phyloP scores from a whole-genome alignment of 805 yeast genomes.

The Cyberlindnera mrakii region DNA sequence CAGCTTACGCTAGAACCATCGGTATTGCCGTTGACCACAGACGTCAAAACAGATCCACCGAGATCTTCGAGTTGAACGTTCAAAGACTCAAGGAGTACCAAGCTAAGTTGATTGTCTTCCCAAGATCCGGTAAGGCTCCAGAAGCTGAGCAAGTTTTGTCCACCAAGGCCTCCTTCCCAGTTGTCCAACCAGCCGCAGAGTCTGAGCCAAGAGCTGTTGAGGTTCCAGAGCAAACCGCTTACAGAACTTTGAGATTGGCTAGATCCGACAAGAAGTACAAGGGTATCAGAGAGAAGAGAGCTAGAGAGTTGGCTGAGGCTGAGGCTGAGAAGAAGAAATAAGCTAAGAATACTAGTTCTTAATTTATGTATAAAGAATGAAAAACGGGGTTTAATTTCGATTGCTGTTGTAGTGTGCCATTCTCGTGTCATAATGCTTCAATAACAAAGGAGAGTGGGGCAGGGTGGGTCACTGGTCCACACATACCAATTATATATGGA shows the following conservation, averaged over 20 bases:
- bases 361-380: slow-evolving; percentile 22
- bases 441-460: background rate
- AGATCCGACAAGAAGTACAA: slow-evolving; percentile 88
- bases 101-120: slow-evolving; percentile 93
- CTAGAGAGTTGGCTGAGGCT: slow-evolving; percentile 95
- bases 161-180: slow-evolving; percentile 83
- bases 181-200: slow-evolving; percentile 70
- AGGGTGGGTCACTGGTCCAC: too few species aligned
- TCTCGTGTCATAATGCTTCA: background rate
- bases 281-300: slow-evolving; percentile 98
- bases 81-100: slow-evolving; percentile 95
- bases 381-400: slow-evolving; percentile 9
- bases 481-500: too few species aligned
- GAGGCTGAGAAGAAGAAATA: slow-evolving; percentile 99
- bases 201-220: slow-evolving; percentile 82
- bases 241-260: slow-evolving; percentile 91
- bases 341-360: slow-evolving; percentile 22
- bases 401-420: background rate
- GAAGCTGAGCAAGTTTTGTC: slow-evolving; percentile 75
- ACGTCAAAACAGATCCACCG: slow-evolving; percentile 97
- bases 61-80: slow-evolving; percentile 91
- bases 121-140: slow-evolving; percentile 80
- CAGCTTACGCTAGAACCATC: slow-evolving; percentile 95
- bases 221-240: slow-evolving; percentile 68
- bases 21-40: slow-evolving; percentile 99